phyloP scores from a whole-genome alignment of 2,329 filamentous ascomycete genomes.

The Cercospora zeae-maydis region DNA sequence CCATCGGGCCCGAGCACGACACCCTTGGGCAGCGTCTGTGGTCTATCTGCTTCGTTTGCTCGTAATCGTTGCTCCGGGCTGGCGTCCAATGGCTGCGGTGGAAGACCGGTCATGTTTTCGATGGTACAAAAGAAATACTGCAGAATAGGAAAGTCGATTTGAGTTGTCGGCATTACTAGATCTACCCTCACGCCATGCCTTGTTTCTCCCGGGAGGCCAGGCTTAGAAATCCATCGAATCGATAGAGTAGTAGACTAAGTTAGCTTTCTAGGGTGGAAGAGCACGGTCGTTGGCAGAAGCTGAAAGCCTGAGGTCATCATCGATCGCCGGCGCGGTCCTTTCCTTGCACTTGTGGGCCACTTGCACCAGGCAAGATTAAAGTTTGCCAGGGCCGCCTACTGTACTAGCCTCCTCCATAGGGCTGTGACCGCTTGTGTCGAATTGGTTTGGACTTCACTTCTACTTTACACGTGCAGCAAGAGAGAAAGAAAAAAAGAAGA shows the following conservation, averaged over 20 bases:
- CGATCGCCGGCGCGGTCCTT: neutral
- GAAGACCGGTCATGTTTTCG: constrained; percentile 38
- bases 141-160: constrained; percentile 39
- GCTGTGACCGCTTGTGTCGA: neutral
- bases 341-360: neutral
- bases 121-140: constrained; percentile 39
- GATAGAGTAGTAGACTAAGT: neutral
- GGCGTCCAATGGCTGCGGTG: constrained; percentile 36
- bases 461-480: neutral
- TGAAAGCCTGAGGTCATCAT: constrained; percentile 12
- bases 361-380: neutral
- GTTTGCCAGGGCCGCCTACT: neutral
- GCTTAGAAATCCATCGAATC: constrained; percentile 25
- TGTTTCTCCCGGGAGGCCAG: neutral
- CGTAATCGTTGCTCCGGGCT: constrained; percentile 27
- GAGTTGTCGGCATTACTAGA: constrained; percentile 35
- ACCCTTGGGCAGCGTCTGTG: constrained; percentile 59
- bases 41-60: constrained; percentile 23
- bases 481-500: neutral
- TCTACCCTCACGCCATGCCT: constrained; percentile 7
- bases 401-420: neutral
- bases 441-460: neutral
- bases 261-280: neutral
- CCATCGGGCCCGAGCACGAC: constrained; percentile 75
- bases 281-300: neutral